Evolutionary conservation across 2,329 filamentous ascomycete genomes (phyloP), one percentile per base, ranked within the genome.

Genomic region (Aspergillus hortae): DNA sequence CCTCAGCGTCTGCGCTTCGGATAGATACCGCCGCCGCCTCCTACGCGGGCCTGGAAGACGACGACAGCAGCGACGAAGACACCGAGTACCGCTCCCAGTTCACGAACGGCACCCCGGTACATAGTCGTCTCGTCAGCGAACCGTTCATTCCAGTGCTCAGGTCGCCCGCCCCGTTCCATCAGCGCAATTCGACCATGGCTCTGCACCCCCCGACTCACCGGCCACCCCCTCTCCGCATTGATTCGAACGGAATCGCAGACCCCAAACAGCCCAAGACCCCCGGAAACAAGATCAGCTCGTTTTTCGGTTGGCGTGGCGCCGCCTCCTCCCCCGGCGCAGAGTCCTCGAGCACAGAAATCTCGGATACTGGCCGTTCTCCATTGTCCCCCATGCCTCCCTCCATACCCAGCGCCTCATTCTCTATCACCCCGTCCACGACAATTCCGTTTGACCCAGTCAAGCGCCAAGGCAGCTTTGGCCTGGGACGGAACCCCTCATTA

Each of bases 251-350:
- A 38, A 60, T 65, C 15, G 53, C 52, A 32, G 68, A 73, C 49
- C 59, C 62, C 33, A 68, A 71, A 55, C 68, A 71, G 53, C 76
- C 77, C 4, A 80, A 79, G 59, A 80, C 79, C 2, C 78, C 80
- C 15, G 77, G 76, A 43, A 77, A 75, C 51, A 84, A 82, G 52
- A 79, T 88, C 61, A 81, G 81, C 42, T 84, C 81, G 12, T 85
- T 88, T 68, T 88, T 88, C 61, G 82, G 83, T 54, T 87, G 85
- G 82, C 85, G 83, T 56, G 78, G 76, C 19, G 71, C 75, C 25
- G 73, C 76, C 23, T 74, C 77, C 44, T 78, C 79, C 3, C 79
- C 81, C 51, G 77, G 78, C 14, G 75, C 75, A 12, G 83, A 83
- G 49, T 83, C 81, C 9, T 80, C 82, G 14, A 81, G 80, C 43